Evolutionary conservation across 2,329 filamentous ascomycete species (phyloP).

Genomic region (Fusarium sp.): DNA sequence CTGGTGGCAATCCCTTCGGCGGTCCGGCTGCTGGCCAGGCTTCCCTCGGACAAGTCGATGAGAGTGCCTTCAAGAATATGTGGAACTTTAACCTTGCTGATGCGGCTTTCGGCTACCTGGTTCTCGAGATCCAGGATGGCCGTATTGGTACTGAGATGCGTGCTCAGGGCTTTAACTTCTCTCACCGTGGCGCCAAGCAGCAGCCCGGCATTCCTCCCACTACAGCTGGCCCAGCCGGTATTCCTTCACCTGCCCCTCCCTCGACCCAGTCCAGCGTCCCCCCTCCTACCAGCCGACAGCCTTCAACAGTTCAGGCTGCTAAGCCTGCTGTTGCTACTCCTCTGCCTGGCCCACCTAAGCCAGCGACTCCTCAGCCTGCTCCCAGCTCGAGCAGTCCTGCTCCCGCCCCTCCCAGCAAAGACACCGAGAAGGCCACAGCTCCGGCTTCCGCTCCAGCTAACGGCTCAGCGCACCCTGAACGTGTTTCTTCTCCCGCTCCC

Average conservation of each 20-base stretch:
- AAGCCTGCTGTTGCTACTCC: constrained; percentile 58
- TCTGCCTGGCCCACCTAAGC: constrained; percentile 52
- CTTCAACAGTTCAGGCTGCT: constrained; percentile 53
- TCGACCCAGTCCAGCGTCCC: constrained; percentile 52
- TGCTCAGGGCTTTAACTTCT: constrained; percentile 99
- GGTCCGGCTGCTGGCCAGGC: constrained; percentile 80
- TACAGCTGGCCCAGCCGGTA: constrained; percentile 44
- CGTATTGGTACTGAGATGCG: constrained; percentile 99
- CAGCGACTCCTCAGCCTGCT: constrained; percentile 62
- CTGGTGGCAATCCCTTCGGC: constrained; percentile 96
- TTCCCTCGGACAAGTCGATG: constrained; percentile 89
- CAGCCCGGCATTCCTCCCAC: constrained; percentile 56
- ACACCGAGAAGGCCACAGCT: constrained; percentile 66
- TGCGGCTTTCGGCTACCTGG: constrained; percentile 95
- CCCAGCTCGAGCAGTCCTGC: constrained; percentile 55
- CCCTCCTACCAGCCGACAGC: constrained; percentile 52
- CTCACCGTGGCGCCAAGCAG: constrained; percentile 90
- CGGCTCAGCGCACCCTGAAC: constrained; percentile 65
- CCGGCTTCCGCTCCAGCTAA: constrained; percentile 62
- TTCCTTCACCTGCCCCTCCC: constrained; percentile 52
- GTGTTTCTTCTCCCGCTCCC: constrained; percentile 67
- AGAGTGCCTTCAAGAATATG: constrained; percentile 99
- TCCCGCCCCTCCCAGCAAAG: constrained; percentile 58
- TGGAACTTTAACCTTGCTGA: constrained; percentile 99
- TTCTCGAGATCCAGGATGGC: constrained; percentile 93